Evolutionary conservation across 2,329 filamentous ascomycete species (phyloP).

Genomic region (Bipolaris sorokiniana): DNA sequence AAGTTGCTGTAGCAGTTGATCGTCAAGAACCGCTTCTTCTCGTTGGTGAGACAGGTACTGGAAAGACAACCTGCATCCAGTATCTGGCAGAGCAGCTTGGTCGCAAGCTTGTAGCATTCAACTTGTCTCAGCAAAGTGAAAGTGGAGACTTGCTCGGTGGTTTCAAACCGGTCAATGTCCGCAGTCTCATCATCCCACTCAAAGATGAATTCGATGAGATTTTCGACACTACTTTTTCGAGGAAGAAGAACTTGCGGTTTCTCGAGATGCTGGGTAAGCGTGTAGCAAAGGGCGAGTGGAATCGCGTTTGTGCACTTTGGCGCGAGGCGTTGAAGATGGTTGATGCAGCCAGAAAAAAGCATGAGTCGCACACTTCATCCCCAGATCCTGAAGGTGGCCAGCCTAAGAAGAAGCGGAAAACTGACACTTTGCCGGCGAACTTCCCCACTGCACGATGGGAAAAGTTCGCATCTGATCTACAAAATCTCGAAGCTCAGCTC

Average conservation of each 20-base stretch:
- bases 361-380: conserved; percentile 51
- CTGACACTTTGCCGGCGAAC: conserved; percentile 59
- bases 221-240: conserved; percentile 85
- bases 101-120: conserved; percentile 88
- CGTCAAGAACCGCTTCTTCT: conserved; percentile 88
- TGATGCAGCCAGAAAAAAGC: conserved; percentile 54
- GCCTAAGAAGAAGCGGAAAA: conserved; percentile 72
- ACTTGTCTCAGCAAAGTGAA: conserved; percentile 97
- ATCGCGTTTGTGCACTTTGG: conserved; percentile 84
- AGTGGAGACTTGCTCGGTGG: conserved; percentile 94
- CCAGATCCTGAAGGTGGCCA: conserved; percentile 61
- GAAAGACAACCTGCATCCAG: conserved; percentile 96
- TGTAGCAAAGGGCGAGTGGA: conserved; percentile 84
- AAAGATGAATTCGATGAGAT: conserved; percentile 94
- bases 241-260: conserved; percentile 82
- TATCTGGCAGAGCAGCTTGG: conserved; percentile 85
- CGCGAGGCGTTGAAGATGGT: conserved; percentile 89
- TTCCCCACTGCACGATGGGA: conserved; percentile 77
- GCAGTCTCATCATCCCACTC: conserved; percentile 84
- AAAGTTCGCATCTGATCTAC: conserved; percentile 73
- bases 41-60: conserved; percentile 98
- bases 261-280: conserved; percentile 80
- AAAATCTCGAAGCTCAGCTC: conserved; percentile 81
- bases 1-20: conserved; percentile 81
- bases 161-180: conserved; percentile 92